Evolutionary conservation across 1,284 basidiomycete species (phyloP), one percentile per base, ranked within the genome.

Genomic region (Cryptococcus maquisensis): DNA sequence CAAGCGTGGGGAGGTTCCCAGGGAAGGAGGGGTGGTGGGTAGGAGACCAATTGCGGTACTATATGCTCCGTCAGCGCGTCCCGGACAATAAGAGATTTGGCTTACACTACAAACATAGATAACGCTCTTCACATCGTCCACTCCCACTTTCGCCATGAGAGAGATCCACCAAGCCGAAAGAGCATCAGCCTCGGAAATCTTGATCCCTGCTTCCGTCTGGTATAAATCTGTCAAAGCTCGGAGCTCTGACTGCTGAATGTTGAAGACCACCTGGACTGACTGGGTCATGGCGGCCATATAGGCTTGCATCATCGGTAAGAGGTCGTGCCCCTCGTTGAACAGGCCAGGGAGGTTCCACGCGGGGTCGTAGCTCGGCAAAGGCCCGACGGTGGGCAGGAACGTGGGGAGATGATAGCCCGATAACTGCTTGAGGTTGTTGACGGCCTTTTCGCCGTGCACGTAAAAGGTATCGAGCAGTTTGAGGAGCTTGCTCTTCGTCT

Each of bases 71-170:
- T 21, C 13, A 26, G 21, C 49, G 36, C 8, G n/a, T 18, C 37
- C 8, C 28, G 28, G 28, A 5, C 10, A 10, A 28, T 28, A 28
- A n/a, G 1, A 28, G 7, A 5, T 28, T 7, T 28, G 28, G 61
- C 65, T 53, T 54, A 67, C 65, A 54, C 59, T 68, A 39, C 61
- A 51, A 28, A 57, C 60, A 52, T 66, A 62, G 12, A 61, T 52
- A 2, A 61, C 28, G n/a, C 45, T 45, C 26, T 60, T 56, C 42
- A 66, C 51, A 8, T 39, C 16, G 10, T 3, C 3, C 42, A 47
- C 43, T 21, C 64, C 66, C 1, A 53, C 54, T 16, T 60, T 56
- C 49, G 60, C 53, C 24, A 67, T 52, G 21, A 67, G 47, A 28
- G 40, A 47, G 18, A 62, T 37, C 61, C 63, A 67, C 63, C 63